phyloP scores from a whole-genome alignment of 1,284 basidiomycete species.

The Heterobasidion parviporum region DNA sequence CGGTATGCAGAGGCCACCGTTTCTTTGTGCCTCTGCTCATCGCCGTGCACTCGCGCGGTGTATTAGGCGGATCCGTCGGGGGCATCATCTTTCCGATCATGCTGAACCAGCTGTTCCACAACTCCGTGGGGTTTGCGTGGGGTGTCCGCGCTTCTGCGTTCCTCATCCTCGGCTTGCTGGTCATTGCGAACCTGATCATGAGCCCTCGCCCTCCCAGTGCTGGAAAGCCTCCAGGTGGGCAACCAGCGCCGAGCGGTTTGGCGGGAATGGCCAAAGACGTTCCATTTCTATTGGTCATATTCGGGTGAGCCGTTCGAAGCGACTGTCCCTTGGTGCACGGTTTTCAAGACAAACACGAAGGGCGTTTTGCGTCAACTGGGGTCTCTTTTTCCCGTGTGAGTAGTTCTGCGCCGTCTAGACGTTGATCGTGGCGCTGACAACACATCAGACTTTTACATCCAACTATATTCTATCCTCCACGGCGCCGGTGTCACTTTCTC shows the following conservation, averaged over 20 bases:
- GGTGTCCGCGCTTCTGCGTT: not conserved
- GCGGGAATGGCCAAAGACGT: no score
- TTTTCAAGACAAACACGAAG: not conserved
- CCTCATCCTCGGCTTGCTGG: not conserved
- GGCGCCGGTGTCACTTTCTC: slow-evolving; percentile 7
- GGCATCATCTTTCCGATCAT: slow-evolving; percentile 14
- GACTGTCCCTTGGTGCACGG: not conserved
- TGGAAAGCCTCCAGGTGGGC: not conserved
- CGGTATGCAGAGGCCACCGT: no score
- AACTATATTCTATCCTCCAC: slow-evolving; percentile 25
- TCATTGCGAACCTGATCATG: slow-evolving; percentile 5
- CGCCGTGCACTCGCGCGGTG: no score
- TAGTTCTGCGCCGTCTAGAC: no score
- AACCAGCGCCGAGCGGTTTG: no score
- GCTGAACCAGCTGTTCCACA: not conserved
- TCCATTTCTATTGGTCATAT: no score
- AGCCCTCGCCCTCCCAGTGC: no score
- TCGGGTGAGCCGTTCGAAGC: no score
- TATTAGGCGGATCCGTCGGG: slow-evolving; percentile 9
- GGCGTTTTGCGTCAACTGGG: not conserved
- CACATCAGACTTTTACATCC: slow-evolving; percentile 27
- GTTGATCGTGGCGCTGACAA: no score
- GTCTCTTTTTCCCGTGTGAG: no score
- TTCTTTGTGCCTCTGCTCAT: no score
- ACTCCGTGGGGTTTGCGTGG: not conserved